Evolutionary conservation across 257 asterid genomes (phyloP).

Genomic region (Gynochthodes officinalis): DNA sequence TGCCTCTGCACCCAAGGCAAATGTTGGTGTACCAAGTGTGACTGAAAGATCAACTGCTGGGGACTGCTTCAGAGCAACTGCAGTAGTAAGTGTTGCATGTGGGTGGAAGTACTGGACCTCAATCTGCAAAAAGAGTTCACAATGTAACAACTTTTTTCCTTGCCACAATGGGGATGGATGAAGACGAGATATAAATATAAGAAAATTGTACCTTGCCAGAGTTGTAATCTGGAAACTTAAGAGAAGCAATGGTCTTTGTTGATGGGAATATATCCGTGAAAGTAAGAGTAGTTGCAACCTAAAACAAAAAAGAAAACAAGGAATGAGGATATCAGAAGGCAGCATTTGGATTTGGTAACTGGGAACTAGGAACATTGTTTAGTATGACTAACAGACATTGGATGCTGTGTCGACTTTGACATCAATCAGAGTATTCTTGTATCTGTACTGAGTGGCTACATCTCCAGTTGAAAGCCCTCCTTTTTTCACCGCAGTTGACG

Average conservation of each 20-base stretch:
- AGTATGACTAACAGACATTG: constrained; percentile 44
- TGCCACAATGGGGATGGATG: not conserved
- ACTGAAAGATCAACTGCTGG: constrained; percentile 65
- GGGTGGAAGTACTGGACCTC: constrained; percentile 83
- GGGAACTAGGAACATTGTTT: not conserved
- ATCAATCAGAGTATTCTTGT: constrained; percentile 56
- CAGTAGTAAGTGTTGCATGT: constrained; percentile 72
- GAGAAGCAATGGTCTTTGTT: constrained; percentile 59
- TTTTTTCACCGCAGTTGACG: constrained; percentile 72
- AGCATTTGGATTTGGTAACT: not conserved
- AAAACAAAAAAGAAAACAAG: constrained; percentile 19
- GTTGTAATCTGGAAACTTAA: constrained; percentile 67
- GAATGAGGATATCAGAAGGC: constrained; percentile 17
- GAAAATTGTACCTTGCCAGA: constrained; percentile 68
- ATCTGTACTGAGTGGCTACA: constrained; percentile 61
- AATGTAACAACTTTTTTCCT: constrained; percentile 11
- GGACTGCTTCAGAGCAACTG: constrained; percentile 55
- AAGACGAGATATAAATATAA: constrained; percentile 1
- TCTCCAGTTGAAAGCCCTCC: constrained; percentile 90
- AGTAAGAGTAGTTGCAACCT: constrained; percentile 63
- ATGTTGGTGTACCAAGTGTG: constrained; percentile 80
- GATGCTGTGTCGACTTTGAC: constrained; percentile 90
- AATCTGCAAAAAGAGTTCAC: constrained; percentile 38
- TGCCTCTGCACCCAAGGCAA: constrained; percentile 85
- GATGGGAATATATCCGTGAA: constrained; percentile 57